Evolutionary conservation across 192 early-diverging fungal genomes (phyloP).

Genomic region (Coemansia sp.): DNA sequence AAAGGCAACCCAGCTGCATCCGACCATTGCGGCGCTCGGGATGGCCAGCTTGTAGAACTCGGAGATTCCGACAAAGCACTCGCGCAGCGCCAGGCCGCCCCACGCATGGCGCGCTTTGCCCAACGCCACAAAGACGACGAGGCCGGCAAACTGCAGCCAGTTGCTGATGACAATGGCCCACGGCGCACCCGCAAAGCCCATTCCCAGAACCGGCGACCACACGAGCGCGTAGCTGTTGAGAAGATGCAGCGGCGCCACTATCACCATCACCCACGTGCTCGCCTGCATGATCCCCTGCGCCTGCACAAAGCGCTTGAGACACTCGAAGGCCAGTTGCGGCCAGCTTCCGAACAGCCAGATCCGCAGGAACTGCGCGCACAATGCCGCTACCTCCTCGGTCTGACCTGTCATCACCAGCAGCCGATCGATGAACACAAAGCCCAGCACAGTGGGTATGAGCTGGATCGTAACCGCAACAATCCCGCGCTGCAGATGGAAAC

Average conservation of each 20-base stretch:
- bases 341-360: constrained; percentile 75
- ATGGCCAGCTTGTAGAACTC: constrained; percentile 73
- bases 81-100: constrained; percentile 74
- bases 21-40: constrained; percentile 84
- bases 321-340: constrained; percentile 80
- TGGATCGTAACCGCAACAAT: constrained; percentile 45
- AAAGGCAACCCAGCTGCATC: constrained; percentile 83
- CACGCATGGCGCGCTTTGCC: constrained; percentile 60
- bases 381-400: constrained; percentile 66
- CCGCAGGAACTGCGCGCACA: constrained; percentile 70
- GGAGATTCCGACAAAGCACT: constrained; percentile 62
- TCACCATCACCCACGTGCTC: constrained; percentile 41
- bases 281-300: constrained; percentile 93
- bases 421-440: constrained; percentile 50
- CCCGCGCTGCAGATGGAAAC: constrained; percentile 46
- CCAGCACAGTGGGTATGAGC: constrained; percentile 21
- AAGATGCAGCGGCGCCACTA: constrained; percentile 39
- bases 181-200: constrained; percentile 74
- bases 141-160: constrained; percentile 59
- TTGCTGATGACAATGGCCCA: constrained; percentile 67
- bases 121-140: constrained; percentile 57
- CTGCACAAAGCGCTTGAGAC: constrained; percentile 82
- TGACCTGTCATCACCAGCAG: constrained; percentile 76
- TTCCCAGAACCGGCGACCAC: constrained; percentile 47
- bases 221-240: constrained; percentile 38